Conservation (phyloP, 2,329 filamentous ascomycete species). For the Aspergillus neoniger region DNA sequence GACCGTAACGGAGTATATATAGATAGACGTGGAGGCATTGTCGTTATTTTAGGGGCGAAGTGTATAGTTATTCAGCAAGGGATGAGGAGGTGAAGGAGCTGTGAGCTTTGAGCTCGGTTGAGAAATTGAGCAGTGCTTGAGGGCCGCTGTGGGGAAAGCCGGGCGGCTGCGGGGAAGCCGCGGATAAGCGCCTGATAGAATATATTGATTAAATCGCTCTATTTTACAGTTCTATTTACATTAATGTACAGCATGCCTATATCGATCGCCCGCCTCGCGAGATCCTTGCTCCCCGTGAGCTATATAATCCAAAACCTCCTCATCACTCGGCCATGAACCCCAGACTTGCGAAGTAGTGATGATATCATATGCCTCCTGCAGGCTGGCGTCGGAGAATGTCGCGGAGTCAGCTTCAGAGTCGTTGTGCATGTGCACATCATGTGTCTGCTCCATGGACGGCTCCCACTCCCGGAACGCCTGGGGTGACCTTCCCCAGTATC, state of each 20-base stretch:
- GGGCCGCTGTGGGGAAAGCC: conserved; percentile 27
- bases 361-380: conserved; percentile 41
- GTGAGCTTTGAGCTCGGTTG: background rate
- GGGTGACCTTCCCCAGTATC: conserved; percentile 26
- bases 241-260: background rate
- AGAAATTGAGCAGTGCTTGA: no score
- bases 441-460: background rate
- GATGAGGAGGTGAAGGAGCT: background rate
- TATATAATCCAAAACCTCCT: conserved; percentile 43
- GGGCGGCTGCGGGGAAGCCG: conserved; percentile 14
- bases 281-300: conserved; percentile 4
- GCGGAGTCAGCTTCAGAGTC: conserved; percentile 3
- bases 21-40: conserved; percentile 37
- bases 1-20: conserved; percentile 17
- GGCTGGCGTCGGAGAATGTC: conserved; percentile 29
- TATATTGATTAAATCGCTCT: conserved; percentile 7
- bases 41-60: conserved; percentile 13
- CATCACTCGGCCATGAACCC: conserved; percentile 46
- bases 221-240: conserved; percentile 12
- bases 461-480: background rate
- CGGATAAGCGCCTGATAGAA: conserved; percentile 17
- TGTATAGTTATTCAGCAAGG: background rate
- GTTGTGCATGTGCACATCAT: background rate
- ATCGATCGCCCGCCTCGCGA: background rate
- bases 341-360: conserved; percentile 37